A percentile compares a stretch with the other conserved stretches of the same genome.
Evolutionary conservation across 768 basidiomycete genomes (phyloP).

Genomic region (Mrakia frigida): DNA sequence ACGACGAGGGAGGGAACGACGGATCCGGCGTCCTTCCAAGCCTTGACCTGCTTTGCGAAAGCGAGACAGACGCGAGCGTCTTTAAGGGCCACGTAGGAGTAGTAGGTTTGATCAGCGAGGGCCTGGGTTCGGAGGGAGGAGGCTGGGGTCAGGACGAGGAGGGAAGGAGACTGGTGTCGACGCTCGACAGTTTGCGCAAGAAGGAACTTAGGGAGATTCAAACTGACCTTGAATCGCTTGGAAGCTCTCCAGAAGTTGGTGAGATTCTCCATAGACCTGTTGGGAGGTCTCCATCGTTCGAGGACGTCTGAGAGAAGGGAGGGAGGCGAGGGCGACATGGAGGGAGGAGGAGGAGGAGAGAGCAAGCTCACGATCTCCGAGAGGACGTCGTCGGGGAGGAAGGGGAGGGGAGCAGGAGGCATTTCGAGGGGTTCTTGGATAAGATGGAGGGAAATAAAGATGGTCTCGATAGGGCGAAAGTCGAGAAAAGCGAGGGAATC

Average conservation of each 20-base stretch:
- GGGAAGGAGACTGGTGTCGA: too few species aligned
- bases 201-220: background rate
- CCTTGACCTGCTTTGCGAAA: background rate
- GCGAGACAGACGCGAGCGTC: background rate
- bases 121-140: background rate
- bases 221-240: background rate
- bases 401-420: background rate
- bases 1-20: background rate
- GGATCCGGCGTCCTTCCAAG: background rate
- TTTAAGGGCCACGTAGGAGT: background rate
- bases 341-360: background rate
- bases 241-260: background rate
- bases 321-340: background rate
- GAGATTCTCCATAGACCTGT: background rate
- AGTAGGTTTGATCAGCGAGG: background rate
- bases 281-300: background rate
- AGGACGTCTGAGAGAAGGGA: background rate
- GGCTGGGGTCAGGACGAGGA: too few species aligned
- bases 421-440: too few species aligned
- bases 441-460: too few species aligned
- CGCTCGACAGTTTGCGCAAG: too few species aligned
- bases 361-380: background rate
- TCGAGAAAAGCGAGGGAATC: too few species aligned
- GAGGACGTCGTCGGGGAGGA: background rate
- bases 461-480: too few species aligned